A percentile compares a stretch with the other conserved stretches of the same genome.
phyloP scores from a whole-genome alignment of 176 grass and related monocot genomes.

The Avena sativa region DNA sequence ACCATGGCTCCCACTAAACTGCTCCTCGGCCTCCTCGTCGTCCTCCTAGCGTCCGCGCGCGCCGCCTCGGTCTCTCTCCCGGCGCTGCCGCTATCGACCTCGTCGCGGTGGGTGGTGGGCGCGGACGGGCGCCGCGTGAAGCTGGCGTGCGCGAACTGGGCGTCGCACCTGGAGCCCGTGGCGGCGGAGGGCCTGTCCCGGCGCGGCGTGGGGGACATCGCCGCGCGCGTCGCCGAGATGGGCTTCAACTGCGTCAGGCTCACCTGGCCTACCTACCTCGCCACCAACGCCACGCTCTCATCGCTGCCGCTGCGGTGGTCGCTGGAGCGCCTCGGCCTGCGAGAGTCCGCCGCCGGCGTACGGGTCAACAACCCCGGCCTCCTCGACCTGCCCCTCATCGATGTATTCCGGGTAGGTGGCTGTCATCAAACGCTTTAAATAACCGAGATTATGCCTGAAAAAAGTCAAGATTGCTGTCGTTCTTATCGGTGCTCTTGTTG shows the following conservation, averaged over 20 bases:
- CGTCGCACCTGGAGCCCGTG: slow-evolving; percentile 79
- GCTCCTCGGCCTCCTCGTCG: slow-evolving; percentile 19
- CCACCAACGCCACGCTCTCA: slow-evolving; percentile 71
- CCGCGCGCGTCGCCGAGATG: slow-evolving; percentile 57
- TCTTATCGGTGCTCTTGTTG: neutral
- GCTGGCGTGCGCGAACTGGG: slow-evolving; percentile 91
- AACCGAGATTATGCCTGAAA: neutral
- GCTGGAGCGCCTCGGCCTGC: slow-evolving; percentile 64
- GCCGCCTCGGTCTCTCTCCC: slow-evolving; percentile 27
- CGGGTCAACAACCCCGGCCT: slow-evolving; percentile 72
- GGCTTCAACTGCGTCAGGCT: slow-evolving; percentile 93
- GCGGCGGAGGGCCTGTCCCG: slow-evolving; percentile 83
- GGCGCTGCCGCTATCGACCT: slow-evolving; percentile 66
- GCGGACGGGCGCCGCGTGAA: slow-evolving; percentile 69
- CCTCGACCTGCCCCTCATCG: slow-evolving; percentile 77
- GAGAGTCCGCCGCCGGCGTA: slow-evolving; percentile 75
- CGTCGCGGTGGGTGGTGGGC: slow-evolving; percentile 80
- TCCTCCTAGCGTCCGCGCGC: neutral
- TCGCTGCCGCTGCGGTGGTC: slow-evolving; percentile 74
- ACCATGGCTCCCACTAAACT: slow-evolving; percentile 37
- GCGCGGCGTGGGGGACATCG: slow-evolving; percentile 62
- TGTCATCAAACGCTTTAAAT: neutral
- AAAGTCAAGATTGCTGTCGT: neutral
- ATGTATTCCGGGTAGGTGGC: slow-evolving; percentile 64
- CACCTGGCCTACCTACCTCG: slow-evolving; percentile 88